Conservation (phyloP, 495 filamentous ascomycete species). For the Neurospora sp. region DNA sequence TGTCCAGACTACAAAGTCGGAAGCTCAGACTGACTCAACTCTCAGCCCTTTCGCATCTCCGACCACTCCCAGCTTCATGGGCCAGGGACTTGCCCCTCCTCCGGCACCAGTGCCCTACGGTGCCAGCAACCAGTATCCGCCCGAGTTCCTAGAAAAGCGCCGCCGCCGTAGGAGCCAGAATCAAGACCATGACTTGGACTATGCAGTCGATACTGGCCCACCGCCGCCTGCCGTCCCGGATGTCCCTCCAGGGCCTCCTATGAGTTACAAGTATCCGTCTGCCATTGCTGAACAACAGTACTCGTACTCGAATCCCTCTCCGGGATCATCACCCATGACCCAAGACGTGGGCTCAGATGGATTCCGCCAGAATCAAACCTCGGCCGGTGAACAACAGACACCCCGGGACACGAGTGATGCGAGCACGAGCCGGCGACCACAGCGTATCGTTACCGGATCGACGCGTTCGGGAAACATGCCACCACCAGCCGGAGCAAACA, state of each 20-base stretch:
- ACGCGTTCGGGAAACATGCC: slow-evolving; percentile 4
- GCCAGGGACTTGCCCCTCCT: slow-evolving; percentile 37
- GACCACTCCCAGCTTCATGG: slow-evolving; percentile 35
- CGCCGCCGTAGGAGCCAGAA: slow-evolving; percentile 25
- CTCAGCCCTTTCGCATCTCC: slow-evolving; percentile 42
- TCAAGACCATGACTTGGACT: slow-evolving; percentile 21
- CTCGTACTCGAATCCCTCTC: slow-evolving; percentile 15
- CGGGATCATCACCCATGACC: slow-evolving; percentile 14
- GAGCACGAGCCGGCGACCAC: slow-evolving; percentile 14
- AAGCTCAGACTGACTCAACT: slow-evolving; percentile 39
- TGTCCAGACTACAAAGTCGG: slow-evolving; percentile 35
- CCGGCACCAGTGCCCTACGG: slow-evolving; percentile 39
- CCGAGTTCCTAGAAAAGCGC: slow-evolving; percentile 28
- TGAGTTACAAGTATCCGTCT: slow-evolving; percentile 47
- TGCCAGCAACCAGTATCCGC: slow-evolving; percentile 31
- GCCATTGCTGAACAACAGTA: slow-evolving; percentile 26
- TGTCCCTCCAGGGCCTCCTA: slow-evolving; percentile 45
- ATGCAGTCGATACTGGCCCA: slow-evolving; percentile 14
- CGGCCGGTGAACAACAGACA: slow-evolving; percentile 19
- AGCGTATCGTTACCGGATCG: slow-evolving; percentile 16
- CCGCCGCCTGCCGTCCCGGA: slow-evolving; percentile 48
- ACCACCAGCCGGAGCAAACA: slow-evolving; percentile 7
- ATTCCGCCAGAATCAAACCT: slow-evolving; percentile 24
- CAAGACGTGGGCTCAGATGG: slow-evolving; percentile 33
- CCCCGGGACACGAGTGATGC: slow-evolving; percentile 20